Percentiles rank a stretch among this genome's conserved stretches.
These are phyloP conservation scores for Cucurbita ficifolia DNA, from an alignment of 306 rosid species.

Conservation along the genomic window DNA sequence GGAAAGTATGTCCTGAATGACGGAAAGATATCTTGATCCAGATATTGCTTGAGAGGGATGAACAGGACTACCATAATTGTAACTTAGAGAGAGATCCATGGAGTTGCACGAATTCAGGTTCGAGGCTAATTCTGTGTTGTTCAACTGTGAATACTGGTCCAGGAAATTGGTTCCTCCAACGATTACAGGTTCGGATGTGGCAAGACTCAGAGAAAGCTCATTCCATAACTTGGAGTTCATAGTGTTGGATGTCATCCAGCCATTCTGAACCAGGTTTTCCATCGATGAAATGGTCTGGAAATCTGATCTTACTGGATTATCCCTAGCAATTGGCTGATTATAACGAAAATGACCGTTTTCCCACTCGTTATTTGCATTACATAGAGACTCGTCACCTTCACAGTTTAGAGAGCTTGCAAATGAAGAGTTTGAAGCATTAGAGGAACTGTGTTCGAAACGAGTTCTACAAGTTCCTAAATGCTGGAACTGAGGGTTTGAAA, in stretches of 20 bases:
- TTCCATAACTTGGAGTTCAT: slow-evolving; percentile 32
- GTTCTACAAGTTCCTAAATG: slow-evolving; percentile 22
- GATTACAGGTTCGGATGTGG: slow-evolving; percentile 28
- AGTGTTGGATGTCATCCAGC: slow-evolving; percentile 35
- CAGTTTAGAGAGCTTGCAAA: slow-evolving; percentile 2
- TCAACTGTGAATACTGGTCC: slow-evolving; percentile 41
- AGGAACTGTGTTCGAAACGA: slow-evolving; percentile 26
- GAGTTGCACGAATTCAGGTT: slow-evolving; percentile 8
- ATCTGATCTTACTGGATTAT: slow-evolving; percentile 7
- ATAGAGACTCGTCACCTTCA: slow-evolving; percentile 25
- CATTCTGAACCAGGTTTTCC: slow-evolving; percentile 28
- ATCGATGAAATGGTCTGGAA: slow-evolving; percentile 21
- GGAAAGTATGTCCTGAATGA: slow-evolving; percentile 59
- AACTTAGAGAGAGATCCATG: neutral
- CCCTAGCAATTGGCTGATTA: slow-evolving; percentile 16
- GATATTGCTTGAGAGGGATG: slow-evolving; percentile 30
- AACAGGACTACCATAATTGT: slow-evolving; percentile 3
- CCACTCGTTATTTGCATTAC: slow-evolving; percentile 13
- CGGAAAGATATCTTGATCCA: slow-evolving; percentile 61
- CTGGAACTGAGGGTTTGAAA: slow-evolving; percentile 19
- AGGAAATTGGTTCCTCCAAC: slow-evolving; percentile 12
- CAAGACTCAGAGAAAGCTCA: slow-evolving; percentile 53
- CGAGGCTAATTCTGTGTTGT: slow-evolving; percentile 25
- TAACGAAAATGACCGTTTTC: slow-evolving; percentile 16
- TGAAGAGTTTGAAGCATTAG: slow-evolving; percentile 8